A percentile compares a stretch with the other conserved stretches of the same genome.
These are phyloP conservation scores for Solanum chmielewskii DNA, from an alignment of 257 asterid species.

Conservation along the genomic window DNA sequence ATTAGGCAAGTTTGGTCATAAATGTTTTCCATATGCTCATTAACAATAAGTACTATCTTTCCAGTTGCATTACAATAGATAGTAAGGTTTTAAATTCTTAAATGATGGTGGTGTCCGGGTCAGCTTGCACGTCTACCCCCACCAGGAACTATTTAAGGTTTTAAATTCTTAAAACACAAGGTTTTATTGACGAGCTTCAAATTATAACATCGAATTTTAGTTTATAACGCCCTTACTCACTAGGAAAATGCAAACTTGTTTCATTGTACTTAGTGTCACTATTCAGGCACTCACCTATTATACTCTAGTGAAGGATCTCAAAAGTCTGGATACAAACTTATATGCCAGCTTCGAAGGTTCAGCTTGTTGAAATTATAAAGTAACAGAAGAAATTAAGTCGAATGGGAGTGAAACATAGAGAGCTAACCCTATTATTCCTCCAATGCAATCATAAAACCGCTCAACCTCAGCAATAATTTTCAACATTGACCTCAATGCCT, in stretches of 20 bases:
- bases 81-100: background rate
- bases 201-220: background rate
- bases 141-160: no score
- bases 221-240: background rate
- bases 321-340: background rate
- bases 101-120: background rate
- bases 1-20: background rate
- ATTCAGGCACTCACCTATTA: background rate
- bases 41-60: background rate
- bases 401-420: background rate
- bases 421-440: slow-evolving; percentile 92
- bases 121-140: background rate
- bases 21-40: background rate
- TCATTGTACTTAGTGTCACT: background rate
- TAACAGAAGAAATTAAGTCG: background rate
- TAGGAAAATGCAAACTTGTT: background rate
- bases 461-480: slow-evolving; percentile 75
- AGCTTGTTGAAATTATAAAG: background rate
- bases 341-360: background rate
- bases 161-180: no score
- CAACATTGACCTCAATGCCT: slow-evolving; percentile 53
- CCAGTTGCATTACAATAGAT: background rate
- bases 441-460: slow-evolving; percentile 83
- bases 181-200: background rate
- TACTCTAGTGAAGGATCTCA: background rate